A percentile compares a stretch with the other conserved stretches of the same genome.
Evolutionary conservation across 2,329 filamentous ascomycete genomes (phyloP).

Genomic region (Penicillium digitatum): DNA sequence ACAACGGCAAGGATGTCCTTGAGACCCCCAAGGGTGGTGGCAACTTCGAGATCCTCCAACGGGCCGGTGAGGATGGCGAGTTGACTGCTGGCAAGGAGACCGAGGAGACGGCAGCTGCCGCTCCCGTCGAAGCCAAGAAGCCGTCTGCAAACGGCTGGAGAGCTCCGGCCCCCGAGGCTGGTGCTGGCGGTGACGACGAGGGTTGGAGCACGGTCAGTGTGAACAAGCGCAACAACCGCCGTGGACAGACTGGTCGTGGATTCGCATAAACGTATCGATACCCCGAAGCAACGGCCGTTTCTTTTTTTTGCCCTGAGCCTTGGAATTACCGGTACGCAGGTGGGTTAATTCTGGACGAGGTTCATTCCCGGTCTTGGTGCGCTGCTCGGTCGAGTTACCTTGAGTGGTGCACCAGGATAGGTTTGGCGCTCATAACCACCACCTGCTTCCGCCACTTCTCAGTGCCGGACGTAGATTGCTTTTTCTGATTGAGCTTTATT

Average conservation of each 20-base stretch:
- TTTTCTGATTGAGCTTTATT: slow-evolving; percentile 13
- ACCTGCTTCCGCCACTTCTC: background rate
- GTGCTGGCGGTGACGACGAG: slow-evolving; percentile 40
- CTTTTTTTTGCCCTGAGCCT: slow-evolving; percentile 4
- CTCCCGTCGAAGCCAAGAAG: slow-evolving; percentile 51
- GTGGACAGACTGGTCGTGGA: slow-evolving; percentile 38
- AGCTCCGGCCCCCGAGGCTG: slow-evolving; percentile 28
- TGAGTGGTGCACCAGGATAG: background rate
- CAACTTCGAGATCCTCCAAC: slow-evolving; percentile 55
- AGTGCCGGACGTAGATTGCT: slow-evolving; percentile 4
- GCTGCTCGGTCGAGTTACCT: slow-evolving; percentile 1
- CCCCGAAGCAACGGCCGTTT: slow-evolving; percentile 23
- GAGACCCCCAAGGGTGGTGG: slow-evolving; percentile 44
- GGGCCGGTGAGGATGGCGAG: slow-evolving; percentile 46
- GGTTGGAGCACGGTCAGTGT: slow-evolving; percentile 49
- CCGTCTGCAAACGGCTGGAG: slow-evolving; percentile 50
- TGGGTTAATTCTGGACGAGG: slow-evolving; percentile 7
- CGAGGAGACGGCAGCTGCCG: slow-evolving; percentile 44
- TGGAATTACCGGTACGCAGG: slow-evolving; percentile 10
- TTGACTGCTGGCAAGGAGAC: slow-evolving; percentile 51
- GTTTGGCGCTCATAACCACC: slow-evolving; percentile 7
- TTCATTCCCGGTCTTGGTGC: background rate
- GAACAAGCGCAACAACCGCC: slow-evolving; percentile 45
- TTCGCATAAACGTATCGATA: slow-evolving; percentile 41
- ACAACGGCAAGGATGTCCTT: slow-evolving; percentile 41